phyloP scores from a whole-genome alignment of 257 asterid genomes.

The Schizonepeta tenuifolia region DNA sequence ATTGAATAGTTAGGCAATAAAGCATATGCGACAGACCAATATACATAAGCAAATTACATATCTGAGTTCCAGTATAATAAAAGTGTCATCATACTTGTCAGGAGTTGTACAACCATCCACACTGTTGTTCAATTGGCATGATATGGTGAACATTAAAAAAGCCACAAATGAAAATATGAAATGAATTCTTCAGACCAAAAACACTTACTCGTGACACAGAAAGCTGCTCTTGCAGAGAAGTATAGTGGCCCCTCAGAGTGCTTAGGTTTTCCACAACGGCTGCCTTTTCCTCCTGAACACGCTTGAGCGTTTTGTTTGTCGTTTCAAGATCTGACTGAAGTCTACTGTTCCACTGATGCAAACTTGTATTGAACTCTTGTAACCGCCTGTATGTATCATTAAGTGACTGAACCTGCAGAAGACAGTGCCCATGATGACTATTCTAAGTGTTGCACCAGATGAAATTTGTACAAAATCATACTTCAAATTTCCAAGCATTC shows the following conservation, averaged over 20 bases:
- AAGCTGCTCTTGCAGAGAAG: slow-evolving; percentile 89
- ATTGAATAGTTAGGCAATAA: not conserved
- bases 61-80: not conserved
- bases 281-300: slow-evolving; percentile 81
- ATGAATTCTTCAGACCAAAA: not conserved
- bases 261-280: slow-evolving; percentile 80
- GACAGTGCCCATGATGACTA: slow-evolving; percentile 3
- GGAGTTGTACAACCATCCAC: not conserved
- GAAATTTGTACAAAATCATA: not conserved
- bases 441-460: not conserved
- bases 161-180: not conserved
- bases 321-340: slow-evolving; percentile 83
- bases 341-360: slow-evolving; percentile 82
- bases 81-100: not conserved
- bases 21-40: not conserved
- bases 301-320: slow-evolving; percentile 68
- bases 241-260: slow-evolving; percentile 76
- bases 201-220: slow-evolving; percentile 63
- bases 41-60: not conserved
- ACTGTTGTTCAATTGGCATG: not conserved
- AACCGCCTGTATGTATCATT: slow-evolving; percentile 72
- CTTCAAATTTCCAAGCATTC: slow-evolving; percentile 1
- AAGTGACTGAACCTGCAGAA: slow-evolving; percentile 74
- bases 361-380: slow-evolving; percentile 87
- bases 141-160: not conserved